Conservation (phyloP, 345 rosid genomes). For the Euphorbia pulcherrima region DNA sequence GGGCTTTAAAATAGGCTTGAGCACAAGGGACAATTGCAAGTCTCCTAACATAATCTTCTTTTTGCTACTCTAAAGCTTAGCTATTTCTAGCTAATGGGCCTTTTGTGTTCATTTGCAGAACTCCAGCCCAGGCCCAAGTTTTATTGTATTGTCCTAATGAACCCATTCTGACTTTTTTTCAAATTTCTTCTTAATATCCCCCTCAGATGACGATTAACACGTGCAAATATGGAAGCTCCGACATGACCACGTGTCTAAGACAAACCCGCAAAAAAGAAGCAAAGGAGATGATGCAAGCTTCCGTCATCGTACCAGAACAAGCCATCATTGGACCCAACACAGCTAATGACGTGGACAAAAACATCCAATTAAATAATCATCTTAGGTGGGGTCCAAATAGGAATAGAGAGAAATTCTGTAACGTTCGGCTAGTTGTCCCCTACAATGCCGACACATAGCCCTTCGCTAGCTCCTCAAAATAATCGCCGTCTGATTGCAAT, state of each 20-base stretch:
- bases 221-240: not conserved
- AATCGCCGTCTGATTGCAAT: slow-evolving; percentile 27
- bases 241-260: not conserved
- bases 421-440: slow-evolving; percentile 45
- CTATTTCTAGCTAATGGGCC: too few relatives aligned
- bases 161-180: too few relatives aligned
- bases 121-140: too few relatives aligned
- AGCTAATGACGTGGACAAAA: slow-evolving; percentile 29
- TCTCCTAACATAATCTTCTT: too few relatives aligned
- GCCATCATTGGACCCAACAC: slow-evolving; percentile 29
- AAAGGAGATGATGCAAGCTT: slow-evolving; percentile 24
- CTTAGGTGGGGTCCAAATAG: not conserved
- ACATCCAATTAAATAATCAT: not conserved
- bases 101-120: too few relatives aligned
- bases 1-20: too few relatives aligned
- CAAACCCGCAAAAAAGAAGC: not conserved
- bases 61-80: too few relatives aligned
- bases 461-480: slow-evolving; percentile 17
- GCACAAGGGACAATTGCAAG: too few relatives aligned
- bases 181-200: too few relatives aligned
- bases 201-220: not conserved
- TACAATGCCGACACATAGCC: slow-evolving; percentile 25
- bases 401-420: slow-evolving; percentile 25
- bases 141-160: too few relatives aligned
- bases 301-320: slow-evolving; percentile 28